Evolutionary conservation across 2,329 filamentous ascomycete genomes (phyloP).

Genomic region (Monosporascus sp.): DNA sequence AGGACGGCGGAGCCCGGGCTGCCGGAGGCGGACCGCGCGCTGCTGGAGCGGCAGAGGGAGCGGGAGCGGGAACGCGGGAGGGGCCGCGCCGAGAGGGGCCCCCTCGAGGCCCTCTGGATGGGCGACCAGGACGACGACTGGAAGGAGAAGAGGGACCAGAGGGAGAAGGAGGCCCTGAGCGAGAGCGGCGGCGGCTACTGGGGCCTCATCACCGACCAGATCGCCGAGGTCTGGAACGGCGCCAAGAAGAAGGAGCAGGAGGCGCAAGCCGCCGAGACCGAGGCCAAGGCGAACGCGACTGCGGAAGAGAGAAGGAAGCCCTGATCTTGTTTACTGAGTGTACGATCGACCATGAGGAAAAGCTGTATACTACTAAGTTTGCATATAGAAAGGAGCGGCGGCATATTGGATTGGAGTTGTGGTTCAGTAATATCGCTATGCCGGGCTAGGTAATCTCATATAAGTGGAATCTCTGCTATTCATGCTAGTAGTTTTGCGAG

Average conservation of each 20-base stretch:
- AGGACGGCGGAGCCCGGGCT: background rate
- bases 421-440: background rate
- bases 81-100: conserved; percentile 13
- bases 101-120: conserved; percentile 52
- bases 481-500: background rate
- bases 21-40: conserved; percentile 18
- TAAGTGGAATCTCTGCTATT: conserved; percentile 4
- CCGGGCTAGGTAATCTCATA: too few species aligned
- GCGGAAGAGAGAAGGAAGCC: conserved; percentile 18
- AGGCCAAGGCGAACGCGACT: conserved; percentile 24
- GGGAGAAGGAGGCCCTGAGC: conserved; percentile 48
- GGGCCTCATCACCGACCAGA: conserved; percentile 52
- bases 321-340: background rate
- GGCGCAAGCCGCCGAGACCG: conserved; percentile 13
- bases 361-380: conserved; percentile 7
- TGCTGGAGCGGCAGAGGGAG: conserved; percentile 19
- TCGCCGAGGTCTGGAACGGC: conserved; percentile 45
- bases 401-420: conserved; percentile 8
- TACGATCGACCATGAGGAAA: background rate
- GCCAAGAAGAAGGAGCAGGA: conserved; percentile 24
- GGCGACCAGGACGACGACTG: conserved; percentile 52
- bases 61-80: conserved; percentile 6
- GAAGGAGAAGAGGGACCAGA: conserved; percentile 46
- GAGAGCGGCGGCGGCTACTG: conserved; percentile 51
- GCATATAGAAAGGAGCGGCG: conserved; percentile 3